Conservation (phyloP, 768 basidiomycete genomes). For the Termitomyces sp. region DNA sequence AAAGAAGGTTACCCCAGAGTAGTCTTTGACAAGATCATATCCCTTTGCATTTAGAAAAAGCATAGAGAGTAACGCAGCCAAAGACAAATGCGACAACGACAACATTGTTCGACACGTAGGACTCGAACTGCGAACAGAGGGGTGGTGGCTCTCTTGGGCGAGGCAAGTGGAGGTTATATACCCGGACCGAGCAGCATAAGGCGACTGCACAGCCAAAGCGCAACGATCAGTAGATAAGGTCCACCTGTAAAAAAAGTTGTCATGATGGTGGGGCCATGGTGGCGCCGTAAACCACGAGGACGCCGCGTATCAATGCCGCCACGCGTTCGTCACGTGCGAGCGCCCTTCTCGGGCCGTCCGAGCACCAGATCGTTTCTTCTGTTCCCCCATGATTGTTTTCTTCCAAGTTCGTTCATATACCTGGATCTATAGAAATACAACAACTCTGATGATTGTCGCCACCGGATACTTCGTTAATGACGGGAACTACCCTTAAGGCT, state of each 20-base stretch:
- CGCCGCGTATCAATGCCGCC: conserved; percentile 1
- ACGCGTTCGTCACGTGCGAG: background rate
- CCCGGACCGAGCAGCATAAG: background rate
- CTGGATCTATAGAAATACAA: background rate
- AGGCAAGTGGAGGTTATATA: background rate
- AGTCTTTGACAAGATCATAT: conserved; percentile 34
- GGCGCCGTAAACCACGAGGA: conserved; percentile 1
- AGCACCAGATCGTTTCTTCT: too few relatives aligned
- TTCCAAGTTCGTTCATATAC: background rate
- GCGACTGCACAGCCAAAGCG: background rate
- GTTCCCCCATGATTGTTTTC: background rate
- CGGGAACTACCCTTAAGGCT: background rate
- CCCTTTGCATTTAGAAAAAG: background rate
- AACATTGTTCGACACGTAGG: background rate
- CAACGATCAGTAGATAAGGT: background rate
- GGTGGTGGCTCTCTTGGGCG: background rate
- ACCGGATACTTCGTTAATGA: background rate
- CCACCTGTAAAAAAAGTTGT: background rate
- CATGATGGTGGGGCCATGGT: background rate
- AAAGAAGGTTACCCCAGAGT: conserved; percentile 53
- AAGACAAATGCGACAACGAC: background rate
- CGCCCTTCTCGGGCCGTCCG: background rate
- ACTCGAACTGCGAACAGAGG: background rate
- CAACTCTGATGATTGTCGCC: background rate
- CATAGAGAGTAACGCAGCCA: conserved; percentile 7